Percentiles rank a stretch among this genome's conserved stretches.
phyloP scores from a whole-genome alignment of 208 protist species.

The Naegleria gruberi region DNA sequence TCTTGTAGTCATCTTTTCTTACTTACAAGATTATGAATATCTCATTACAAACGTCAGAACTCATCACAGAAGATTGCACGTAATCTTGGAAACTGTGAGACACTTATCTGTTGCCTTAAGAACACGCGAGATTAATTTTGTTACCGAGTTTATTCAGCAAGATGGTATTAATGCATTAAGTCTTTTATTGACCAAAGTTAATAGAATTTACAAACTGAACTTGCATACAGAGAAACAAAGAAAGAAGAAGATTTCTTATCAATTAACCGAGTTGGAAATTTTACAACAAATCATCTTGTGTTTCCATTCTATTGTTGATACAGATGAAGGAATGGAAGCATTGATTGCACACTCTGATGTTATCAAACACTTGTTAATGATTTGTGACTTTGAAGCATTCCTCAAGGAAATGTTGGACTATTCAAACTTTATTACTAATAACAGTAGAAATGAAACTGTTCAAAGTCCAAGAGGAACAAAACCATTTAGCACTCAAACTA shows the following conservation, averaged over 20 bases:
- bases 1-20: not conserved
- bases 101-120: not conserved
- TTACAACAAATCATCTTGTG: not conserved
- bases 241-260: not conserved
- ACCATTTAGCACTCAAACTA: not conserved
- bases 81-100: not conserved
- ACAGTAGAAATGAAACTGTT: not conserved
- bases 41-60: not conserved
- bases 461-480: not conserved
- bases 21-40: not conserved
- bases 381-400: not conserved
- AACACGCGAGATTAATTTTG: not conserved
- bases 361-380: not conserved
- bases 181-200: not conserved
- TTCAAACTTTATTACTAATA: not conserved
- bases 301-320: not conserved
- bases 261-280: not conserved
- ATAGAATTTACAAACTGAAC: not conserved
- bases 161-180: not conserved
- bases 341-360: not conserved
- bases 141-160: not conserved
- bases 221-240: not conserved
- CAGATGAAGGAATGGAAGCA: not conserved
- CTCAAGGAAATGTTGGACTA: not conserved
- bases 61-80: not conserved